Percentiles rank a stretch among this genome's conserved stretches.
Evolutionary conservation across 208 protist genomes (phyloP).

Genomic region (Kentomonas sorsogonicus): DNA sequence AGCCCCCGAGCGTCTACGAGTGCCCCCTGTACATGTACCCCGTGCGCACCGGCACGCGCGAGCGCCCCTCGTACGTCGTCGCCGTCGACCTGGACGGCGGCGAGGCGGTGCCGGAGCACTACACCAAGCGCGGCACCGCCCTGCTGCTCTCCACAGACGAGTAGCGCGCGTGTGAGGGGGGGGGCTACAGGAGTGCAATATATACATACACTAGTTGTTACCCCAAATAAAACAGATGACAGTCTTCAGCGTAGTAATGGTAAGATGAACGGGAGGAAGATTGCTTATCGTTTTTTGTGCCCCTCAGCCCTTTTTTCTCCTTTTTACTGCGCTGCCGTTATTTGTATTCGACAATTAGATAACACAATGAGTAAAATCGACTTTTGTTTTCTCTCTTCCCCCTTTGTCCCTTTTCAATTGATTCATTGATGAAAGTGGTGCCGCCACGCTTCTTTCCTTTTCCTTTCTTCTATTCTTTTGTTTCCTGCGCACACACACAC

Average conservation of each 20-base stretch:
- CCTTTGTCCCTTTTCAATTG: no score
- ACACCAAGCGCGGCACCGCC: constrained; percentile 97
- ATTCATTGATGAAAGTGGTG: not conserved
- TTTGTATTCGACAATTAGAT: not conserved
- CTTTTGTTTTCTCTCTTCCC: not conserved
- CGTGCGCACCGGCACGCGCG: constrained; percentile 93
- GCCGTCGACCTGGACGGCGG: constrained; percentile 93
- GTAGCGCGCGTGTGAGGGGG: constrained; percentile 22
- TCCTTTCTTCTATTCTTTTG: constrained; percentile 12
- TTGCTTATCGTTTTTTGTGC: not conserved
- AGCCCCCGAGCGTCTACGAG: constrained; percentile 85
- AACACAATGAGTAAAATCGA: not conserved
- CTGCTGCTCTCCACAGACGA: constrained; percentile 93
- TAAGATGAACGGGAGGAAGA: not conserved
- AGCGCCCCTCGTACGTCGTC: constrained; percentile 95
- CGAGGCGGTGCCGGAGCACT: constrained; percentile 90
- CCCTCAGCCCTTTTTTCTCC: constrained; percentile 3
- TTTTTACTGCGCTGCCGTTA: not conserved
- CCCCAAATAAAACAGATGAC: not conserved
- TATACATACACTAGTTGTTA: not conserved
- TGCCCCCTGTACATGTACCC: constrained; percentile 98
- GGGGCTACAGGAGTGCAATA: not conserved
- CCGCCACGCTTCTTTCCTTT: constrained; percentile 6
- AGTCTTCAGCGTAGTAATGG: not conserved
- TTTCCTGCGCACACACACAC: no score